Evolutionary conservation across 2,329 filamentous ascomycete species (phyloP).

Genomic region (Pseudogymnoascus sp.): DNA sequence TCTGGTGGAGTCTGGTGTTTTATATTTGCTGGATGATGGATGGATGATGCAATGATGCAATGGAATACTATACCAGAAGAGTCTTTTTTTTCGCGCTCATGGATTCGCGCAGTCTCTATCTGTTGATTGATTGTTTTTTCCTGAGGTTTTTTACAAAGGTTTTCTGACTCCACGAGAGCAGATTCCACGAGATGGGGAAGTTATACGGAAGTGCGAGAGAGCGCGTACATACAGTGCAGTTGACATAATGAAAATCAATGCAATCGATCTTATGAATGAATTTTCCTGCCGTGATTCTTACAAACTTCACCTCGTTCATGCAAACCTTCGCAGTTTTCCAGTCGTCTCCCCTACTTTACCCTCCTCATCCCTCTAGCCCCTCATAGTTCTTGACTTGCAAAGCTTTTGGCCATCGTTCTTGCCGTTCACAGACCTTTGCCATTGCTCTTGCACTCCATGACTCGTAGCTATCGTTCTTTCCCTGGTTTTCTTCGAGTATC

Average conservation of each 20-base stretch:
- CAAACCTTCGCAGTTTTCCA: neutral
- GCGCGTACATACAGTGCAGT: neutral
- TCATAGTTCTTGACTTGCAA: neutral
- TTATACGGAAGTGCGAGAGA: neutral
- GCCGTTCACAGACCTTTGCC: too few relatives aligned
- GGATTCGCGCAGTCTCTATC: neutral
- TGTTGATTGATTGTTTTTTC: neutral
- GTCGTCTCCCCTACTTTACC: neutral
- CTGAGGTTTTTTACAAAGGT: neutral
- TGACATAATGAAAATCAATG: neutral
- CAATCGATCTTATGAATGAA: neutral
- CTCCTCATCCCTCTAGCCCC: too few relatives aligned
- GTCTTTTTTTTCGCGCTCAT: neutral
- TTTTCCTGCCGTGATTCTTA: neutral
- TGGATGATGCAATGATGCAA: neutral
- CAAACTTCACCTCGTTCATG: neutral
- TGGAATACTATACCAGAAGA: neutral
- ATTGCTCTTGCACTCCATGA: neutral
- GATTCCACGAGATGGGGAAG: neutral
- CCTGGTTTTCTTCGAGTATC: neutral
- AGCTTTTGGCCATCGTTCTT: neutral
- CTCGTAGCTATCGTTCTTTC: neutral
- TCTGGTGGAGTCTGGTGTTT: slow-evolving; percentile 1
- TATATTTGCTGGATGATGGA: slow-evolving; percentile 2
- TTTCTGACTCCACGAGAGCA: neutral